Evolutionary conservation across 768 basidiomycete genomes (phyloP), one percentile per base, ranked within the genome.

Genomic region (Leccinum incarnatum): DNA sequence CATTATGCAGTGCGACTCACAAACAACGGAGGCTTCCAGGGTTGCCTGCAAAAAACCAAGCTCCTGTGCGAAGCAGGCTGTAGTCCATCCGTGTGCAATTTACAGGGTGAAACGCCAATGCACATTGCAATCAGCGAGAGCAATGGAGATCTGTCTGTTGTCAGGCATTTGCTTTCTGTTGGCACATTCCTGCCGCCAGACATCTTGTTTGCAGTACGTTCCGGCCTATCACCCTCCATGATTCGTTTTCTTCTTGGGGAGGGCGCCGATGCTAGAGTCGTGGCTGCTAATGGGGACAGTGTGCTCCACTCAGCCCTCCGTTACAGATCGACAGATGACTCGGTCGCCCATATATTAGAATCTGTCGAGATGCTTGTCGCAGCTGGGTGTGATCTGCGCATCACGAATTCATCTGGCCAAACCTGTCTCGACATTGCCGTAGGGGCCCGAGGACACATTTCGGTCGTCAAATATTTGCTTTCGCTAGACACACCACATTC

Each of bases 61-160:
- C 6, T 47, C 21, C 21, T 47, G 5, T 47, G 46, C 0, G 0
- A 8, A 14, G 19, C 21, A 47, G 46, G 46, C 21, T 23, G 46
- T 4, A 15, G n/a, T 47, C 46, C 46, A 47, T 47, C 46, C 46
- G 7, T 10, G 2, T 14, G 46, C 21, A 47, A 47, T n/a, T 25
- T 47, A 47, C 12, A 25, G 21, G 46, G 23, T 15, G 6, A 47
- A 23, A 25, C 23, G 10, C 46, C 46, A 23, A 47, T 47, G 3
- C 46, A 25, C 23, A 7, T 47, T 15, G 46, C 46, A 25, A 21
- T 21, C 2, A 23, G 2, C 0, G 1, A 4, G 6, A 8, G 21
- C 1, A 0, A 1, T 32, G 12, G 32, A 12, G 6, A 23, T 15
- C 0, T 25, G 0, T 23, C 46, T 14, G 3, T 25, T 23, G 11